These are phyloP conservation scores for Chlorella sp. DNA, from an alignment of 139 green algal genomes.

Conservation along the genomic window DNA sequence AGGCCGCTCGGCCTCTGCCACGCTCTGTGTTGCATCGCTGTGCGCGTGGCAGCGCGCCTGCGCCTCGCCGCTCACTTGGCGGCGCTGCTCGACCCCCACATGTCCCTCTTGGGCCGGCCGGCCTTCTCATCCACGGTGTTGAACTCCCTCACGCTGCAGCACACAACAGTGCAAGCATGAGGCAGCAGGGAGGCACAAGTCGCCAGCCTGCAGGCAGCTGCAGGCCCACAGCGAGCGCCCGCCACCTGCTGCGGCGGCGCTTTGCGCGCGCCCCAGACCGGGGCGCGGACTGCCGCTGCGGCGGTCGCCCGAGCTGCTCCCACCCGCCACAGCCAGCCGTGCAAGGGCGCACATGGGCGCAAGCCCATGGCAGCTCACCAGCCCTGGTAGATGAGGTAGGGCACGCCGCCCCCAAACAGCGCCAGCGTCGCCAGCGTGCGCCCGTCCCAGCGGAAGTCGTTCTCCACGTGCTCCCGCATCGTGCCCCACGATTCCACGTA, in stretches of 20 bases:
- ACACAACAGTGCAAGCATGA: neutral
- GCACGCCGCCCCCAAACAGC: conserved; percentile 8
- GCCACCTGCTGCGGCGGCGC: no score
- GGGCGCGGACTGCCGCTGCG: neutral
- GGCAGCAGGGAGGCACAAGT: no score
- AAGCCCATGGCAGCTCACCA: conserved; percentile 7
- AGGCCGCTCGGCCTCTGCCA: no score
- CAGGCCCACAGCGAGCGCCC: neutral
- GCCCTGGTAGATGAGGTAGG: conserved; percentile 17
- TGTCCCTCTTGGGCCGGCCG: conserved; percentile 5
- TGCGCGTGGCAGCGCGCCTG: no score
- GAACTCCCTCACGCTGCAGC: conserved; percentile 28
- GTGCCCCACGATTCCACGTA: conserved; percentile 53
- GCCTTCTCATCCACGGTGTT: conserved; percentile 14
- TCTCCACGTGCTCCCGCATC: conserved; percentile 52
- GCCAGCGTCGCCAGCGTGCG: conserved; percentile 31
- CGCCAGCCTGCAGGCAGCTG: neutral
- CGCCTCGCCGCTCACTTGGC: no score
- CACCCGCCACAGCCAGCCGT: neutral
- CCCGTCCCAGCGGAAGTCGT: conserved; percentile 43
- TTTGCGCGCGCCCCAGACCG: neutral
- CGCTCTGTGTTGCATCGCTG: no score
- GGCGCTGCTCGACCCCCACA: no score
- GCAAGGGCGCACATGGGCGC: neutral
- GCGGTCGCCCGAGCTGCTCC: neutral